Evolutionary conservation across 202 grass and related monocot genomes (phyloP).

Genomic region (Miscanthus sacchariflorus): DNA sequence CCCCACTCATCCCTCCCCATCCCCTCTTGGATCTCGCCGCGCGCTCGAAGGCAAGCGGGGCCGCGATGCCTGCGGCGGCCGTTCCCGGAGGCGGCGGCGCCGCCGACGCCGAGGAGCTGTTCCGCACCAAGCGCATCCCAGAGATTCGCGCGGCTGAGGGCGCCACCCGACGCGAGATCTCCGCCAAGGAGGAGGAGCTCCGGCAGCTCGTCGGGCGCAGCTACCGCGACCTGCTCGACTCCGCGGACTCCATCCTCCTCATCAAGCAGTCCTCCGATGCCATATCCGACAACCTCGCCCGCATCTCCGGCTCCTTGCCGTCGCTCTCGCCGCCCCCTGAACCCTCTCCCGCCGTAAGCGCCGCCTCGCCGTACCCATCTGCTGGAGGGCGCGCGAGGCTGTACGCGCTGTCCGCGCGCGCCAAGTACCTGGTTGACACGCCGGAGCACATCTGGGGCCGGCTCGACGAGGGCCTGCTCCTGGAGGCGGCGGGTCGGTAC

Average conservation of each 20-base stretch:
- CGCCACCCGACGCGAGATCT: constrained; percentile 81
- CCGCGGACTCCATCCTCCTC: constrained; percentile 88
- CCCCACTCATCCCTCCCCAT: constrained; percentile 1
- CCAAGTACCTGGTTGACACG: constrained; percentile 97
- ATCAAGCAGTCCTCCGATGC: constrained; percentile 89
- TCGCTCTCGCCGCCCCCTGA: constrained; percentile 72
- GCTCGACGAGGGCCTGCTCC: constrained; percentile 86
- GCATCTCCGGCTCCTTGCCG: constrained; percentile 70
- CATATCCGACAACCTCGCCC: constrained; percentile 70
- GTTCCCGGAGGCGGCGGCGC: constrained; percentile 45
- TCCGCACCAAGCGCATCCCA: constrained; percentile 80
- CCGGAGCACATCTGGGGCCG: constrained; percentile 99
- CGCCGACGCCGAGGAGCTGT: constrained; percentile 84
- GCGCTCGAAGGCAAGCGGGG: constrained; percentile 24
- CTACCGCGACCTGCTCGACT: constrained; percentile 98
- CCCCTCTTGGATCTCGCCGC: constrained; percentile 58
- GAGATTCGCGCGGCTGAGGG: constrained; percentile 86
- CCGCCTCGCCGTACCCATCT: constrained; percentile 38
- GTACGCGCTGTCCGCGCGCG: constrained; percentile 67
- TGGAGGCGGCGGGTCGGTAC: constrained; percentile 90
- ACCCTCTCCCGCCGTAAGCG: constrained; percentile 39
- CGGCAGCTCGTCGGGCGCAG: constrained; percentile 94
- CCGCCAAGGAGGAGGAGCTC: constrained; percentile 96
- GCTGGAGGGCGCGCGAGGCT: constrained; percentile 58
- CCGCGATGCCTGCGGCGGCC: constrained; percentile 49